Conservation (phyloP, 176 grass and related monocot species). For the Phoenix roebelenii region DNA sequence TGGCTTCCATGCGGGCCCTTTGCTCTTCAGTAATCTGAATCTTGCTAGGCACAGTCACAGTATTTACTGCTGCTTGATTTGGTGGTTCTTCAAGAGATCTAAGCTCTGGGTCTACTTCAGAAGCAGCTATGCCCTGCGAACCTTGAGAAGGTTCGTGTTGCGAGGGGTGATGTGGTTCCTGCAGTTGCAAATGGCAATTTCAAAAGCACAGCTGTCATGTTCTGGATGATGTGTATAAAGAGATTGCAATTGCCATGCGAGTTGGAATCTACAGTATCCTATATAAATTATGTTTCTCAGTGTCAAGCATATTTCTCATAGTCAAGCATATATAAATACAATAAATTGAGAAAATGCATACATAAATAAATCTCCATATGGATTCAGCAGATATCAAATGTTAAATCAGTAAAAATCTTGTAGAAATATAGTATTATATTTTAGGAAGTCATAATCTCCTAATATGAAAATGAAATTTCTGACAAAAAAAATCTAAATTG, state of each 20-base stretch:
- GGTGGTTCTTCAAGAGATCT: not conserved
- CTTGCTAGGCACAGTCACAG: constrained; percentile 9
- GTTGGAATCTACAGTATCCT: not conserved
- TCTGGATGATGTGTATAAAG: not conserved
- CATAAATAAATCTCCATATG: no score
- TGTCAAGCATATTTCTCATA: no score
- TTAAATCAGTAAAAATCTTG: no score
- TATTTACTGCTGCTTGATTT: not conserved
- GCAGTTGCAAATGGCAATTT: not conserved
- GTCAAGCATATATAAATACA: no score
- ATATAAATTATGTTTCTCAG: no score
- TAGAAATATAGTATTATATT: no score
- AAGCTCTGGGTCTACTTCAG: no score
- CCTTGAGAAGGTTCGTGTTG: not conserved
- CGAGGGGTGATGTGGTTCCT: not conserved
- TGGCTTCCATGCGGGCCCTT: constrained; percentile 63
- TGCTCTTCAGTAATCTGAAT: constrained; percentile 54
- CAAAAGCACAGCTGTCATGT: not conserved
- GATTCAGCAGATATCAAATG: no score
- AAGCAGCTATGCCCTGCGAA: not conserved
- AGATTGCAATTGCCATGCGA: constrained; percentile 3
- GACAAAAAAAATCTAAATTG: no score
- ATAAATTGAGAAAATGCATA: no score
- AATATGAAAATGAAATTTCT: no score
- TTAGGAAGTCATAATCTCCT: no score